Conservation (phyloP, 768 basidiomycete genomes). For the Amanita inopinata region DNA sequence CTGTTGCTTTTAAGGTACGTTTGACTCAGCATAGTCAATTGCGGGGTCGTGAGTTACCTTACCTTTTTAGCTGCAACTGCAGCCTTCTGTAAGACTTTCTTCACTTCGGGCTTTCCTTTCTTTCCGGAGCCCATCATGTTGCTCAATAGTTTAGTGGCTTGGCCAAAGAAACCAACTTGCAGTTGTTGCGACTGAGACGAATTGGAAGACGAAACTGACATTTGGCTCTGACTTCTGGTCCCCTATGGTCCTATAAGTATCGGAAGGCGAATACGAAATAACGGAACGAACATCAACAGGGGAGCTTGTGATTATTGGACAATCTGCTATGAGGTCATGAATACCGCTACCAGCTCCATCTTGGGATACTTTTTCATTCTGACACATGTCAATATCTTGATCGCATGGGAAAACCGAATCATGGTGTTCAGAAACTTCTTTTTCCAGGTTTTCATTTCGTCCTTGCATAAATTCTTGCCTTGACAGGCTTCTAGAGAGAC, state of each 20-base stretch:
- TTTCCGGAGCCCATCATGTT: slow-evolving; percentile 60
- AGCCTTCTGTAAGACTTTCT: slow-evolving; percentile 70
- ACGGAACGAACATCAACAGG: slow-evolving; percentile 32
- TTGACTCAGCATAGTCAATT: slow-evolving; percentile 2
- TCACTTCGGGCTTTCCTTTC: slow-evolving; percentile 68
- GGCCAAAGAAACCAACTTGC: slow-evolving; percentile 55
- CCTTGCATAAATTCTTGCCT: slow-evolving; percentile 13
- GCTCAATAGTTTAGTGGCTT: slow-evolving; percentile 60
- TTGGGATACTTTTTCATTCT: slow-evolving; percentile 22
- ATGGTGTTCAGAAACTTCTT: slow-evolving; percentile 1
- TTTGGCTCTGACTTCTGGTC: slow-evolving; percentile 40
- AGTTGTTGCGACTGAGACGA: slow-evolving; percentile 42
- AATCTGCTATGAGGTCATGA: slow-evolving; percentile 32
- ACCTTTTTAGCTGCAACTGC: slow-evolving; percentile 87
- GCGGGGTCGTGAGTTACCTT: slow-evolving; percentile 12
- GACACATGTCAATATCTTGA: slow-evolving; percentile 29
- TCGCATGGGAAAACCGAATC: slow-evolving; percentile 18
- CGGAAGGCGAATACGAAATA: slow-evolving; percentile 5
- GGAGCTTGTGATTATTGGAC: slow-evolving; percentile 26
- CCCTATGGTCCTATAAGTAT: slow-evolving; percentile 17
- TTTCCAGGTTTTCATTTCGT: slow-evolving; percentile 6
- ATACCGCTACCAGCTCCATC: slow-evolving; percentile 27
- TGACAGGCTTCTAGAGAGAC: slow-evolving; percentile 13
- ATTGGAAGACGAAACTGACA: slow-evolving; percentile 41
- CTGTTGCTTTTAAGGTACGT: slow-evolving; percentile 60